phyloP scores from a whole-genome alignment of 177 flowering plant genomes.

The Vitis hybrid region DNA sequence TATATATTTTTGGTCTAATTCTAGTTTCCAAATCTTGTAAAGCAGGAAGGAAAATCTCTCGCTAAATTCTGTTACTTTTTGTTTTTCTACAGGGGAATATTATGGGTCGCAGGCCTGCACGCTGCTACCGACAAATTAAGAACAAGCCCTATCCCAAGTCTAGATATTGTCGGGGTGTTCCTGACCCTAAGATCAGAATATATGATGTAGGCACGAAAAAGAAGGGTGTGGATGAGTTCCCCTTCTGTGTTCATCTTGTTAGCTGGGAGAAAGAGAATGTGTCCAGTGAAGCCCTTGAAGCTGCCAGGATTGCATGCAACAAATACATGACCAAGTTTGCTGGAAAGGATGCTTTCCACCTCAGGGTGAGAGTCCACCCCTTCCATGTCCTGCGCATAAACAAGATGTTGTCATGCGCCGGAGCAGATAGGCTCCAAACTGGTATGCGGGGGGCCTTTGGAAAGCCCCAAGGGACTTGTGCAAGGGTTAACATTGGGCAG shows the following conservation, averaged over 20 bases:
- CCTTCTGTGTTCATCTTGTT: conserved; percentile 65
- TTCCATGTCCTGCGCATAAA: conserved; percentile 66
- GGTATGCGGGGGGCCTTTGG: conserved; percentile 77
- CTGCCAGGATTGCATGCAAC: conserved; percentile 74
- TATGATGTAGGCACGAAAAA: conserved; percentile 71
- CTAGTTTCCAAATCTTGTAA: no score
- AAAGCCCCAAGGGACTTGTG: conserved; percentile 61
- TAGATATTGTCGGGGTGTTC: conserved; percentile 67
- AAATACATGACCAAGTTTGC: conserved; percentile 67
- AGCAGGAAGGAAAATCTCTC: no score
- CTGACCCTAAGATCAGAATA: conserved; percentile 72
- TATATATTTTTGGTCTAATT: no score
- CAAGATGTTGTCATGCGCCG: conserved; percentile 79
- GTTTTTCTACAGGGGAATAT: no score
- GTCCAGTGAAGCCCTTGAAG: conserved; percentile 66
- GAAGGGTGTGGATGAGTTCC: conserved; percentile 72
- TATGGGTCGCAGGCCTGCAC: conserved; percentile 34
- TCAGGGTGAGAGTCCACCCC: conserved; percentile 60
- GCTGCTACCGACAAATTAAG: conserved; percentile 65
- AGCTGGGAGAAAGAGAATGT: conserved; percentile 79
- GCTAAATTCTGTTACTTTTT: no score
- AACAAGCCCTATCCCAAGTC: conserved; percentile 75
- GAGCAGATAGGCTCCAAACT: conserved; percentile 75
- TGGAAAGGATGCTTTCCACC: conserved; percentile 63
- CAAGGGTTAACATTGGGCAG: conserved; percentile 65